Conservation (phyloP, 2,329 filamentous ascomycete genomes). For the Alternaria sp. region DNA sequence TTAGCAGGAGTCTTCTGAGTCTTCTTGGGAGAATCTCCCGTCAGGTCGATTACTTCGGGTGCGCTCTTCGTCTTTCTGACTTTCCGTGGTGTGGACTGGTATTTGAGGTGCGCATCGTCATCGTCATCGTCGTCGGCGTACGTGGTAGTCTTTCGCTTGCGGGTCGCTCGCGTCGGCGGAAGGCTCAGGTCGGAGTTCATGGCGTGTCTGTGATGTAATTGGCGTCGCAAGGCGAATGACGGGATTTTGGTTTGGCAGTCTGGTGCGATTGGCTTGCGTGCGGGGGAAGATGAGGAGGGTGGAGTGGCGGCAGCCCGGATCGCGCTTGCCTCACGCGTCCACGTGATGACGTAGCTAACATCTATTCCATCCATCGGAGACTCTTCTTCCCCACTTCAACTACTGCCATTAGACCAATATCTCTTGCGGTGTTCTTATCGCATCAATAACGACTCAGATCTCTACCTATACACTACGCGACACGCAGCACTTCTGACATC, state of each 20-base stretch:
- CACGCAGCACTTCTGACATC: background rate
- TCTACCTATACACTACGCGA: background rate
- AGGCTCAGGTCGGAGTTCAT: constrained; percentile 2
- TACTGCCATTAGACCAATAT: background rate
- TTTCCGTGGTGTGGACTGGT: constrained; percentile 12
- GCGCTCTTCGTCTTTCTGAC: constrained; percentile 1
- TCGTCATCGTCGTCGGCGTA: constrained; percentile 19
- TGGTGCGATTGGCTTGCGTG: background rate
- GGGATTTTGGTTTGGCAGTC: background rate
- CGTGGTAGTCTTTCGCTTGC: constrained; percentile 30
- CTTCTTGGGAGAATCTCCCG: constrained; percentile 17
- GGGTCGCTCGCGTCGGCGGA: constrained; percentile 4
- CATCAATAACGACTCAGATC: background rate
- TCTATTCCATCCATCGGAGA: background rate
- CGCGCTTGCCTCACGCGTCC: constrained; percentile 8
- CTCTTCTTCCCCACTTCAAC: background rate
- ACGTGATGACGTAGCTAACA: constrained; percentile 16
- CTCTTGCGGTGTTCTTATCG: background rate
- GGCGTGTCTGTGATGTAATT: background rate
- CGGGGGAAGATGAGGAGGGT: background rate
- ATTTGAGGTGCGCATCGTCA: constrained; percentile 2
- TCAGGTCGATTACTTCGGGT: constrained; percentile 13
- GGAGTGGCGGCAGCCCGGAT: constrained; percentile 2
- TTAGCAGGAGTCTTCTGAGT: constrained; percentile 18
- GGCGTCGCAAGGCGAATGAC: background rate